These are phyloP conservation scores for Gastrolobium villosum DNA, from an alignment of 306 rosid genomes.

Conservation along the genomic window DNA sequence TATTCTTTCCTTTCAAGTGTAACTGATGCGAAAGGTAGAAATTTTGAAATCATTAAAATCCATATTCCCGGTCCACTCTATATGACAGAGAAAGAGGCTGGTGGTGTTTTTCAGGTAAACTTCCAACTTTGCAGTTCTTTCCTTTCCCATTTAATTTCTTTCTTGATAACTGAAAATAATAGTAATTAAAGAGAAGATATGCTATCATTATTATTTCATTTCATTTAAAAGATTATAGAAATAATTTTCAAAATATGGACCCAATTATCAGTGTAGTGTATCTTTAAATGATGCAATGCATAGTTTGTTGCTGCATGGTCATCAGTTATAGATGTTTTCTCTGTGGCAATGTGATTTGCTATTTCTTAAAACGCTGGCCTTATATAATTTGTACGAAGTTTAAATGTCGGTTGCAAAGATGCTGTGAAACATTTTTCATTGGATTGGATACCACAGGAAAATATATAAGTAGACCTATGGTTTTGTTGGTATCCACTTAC, in stretches of 20 bases:
- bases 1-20: slow-evolving; percentile 66
- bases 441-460: slow-evolving; percentile 21
- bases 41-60: slow-evolving; percentile 77
- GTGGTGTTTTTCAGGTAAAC: slow-evolving; percentile 70
- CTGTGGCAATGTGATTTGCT: slow-evolving; percentile 1
- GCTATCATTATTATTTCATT: slow-evolving; percentile 10
- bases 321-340: slow-evolving; percentile 12
- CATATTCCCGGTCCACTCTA: slow-evolving; percentile 83
- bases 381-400: slow-evolving; percentile 19
- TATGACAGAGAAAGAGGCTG: slow-evolving; percentile 84
- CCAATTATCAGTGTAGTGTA: neutral
- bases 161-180: slow-evolving; percentile 9
- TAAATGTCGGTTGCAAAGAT: slow-evolving; percentile 17
- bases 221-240: neutral
- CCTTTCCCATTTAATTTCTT: neutral
- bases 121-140: slow-evolving; percentile 36
- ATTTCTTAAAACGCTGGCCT: neutral
- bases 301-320: neutral
- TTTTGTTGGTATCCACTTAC: slow-evolving; percentile 3
- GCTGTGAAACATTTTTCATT: slow-evolving; percentile 12
- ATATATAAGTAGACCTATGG: neutral
- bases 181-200: neutral
- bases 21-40: slow-evolving; percentile 85
- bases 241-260: slow-evolving; percentile 14
- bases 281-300: slow-evolving; percentile 1